A percentile compares a stretch with the other conserved stretches of the same genome.
phyloP scores from a whole-genome alignment of 345 rosid species.

The Brassica incana region DNA sequence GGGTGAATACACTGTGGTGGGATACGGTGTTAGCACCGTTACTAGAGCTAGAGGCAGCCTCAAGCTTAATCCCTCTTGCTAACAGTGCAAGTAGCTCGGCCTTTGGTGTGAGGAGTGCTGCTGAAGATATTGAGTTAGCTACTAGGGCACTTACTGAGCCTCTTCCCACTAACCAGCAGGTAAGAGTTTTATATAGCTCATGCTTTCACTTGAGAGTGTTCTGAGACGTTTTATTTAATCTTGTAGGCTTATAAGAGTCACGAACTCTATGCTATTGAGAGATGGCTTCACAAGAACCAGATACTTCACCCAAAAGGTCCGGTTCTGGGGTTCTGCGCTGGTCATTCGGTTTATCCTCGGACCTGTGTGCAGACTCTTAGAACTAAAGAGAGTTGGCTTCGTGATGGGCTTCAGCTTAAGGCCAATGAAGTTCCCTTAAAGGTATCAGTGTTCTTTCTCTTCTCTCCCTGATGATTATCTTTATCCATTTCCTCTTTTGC shows the following conservation, averaged over 20 bases:
- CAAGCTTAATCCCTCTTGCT: constrained; percentile 32
- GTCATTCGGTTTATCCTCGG: constrained; percentile 86
- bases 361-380: constrained; percentile 78
- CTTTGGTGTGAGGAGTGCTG: constrained; percentile 56
- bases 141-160: constrained; percentile 86
- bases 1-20: constrained; percentile 94
- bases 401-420: constrained; percentile 85
- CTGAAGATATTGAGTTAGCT: constrained; percentile 94
- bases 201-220: constrained; percentile 4
- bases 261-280: constrained; percentile 75
- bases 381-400: constrained; percentile 83
- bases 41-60: constrained; percentile 64
- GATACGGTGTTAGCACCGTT: constrained; percentile 80
- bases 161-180: constrained; percentile 97
- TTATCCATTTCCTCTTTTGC: neutral
- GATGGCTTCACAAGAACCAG: constrained; percentile 90
- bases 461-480: too few species aligned
- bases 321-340: constrained; percentile 78
- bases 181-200: constrained; percentile 32
- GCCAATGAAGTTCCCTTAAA: constrained; percentile 69
- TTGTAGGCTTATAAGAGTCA: constrained; percentile 82
- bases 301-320: constrained; percentile 90
- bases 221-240: constrained; percentile 3
- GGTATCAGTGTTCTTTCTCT: too few species aligned
- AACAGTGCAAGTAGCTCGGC: constrained; percentile 42